Evolutionary conservation across 1,284 basidiomycete genomes (phyloP).

Genomic region (Ceratobasidium papillatum): DNA sequence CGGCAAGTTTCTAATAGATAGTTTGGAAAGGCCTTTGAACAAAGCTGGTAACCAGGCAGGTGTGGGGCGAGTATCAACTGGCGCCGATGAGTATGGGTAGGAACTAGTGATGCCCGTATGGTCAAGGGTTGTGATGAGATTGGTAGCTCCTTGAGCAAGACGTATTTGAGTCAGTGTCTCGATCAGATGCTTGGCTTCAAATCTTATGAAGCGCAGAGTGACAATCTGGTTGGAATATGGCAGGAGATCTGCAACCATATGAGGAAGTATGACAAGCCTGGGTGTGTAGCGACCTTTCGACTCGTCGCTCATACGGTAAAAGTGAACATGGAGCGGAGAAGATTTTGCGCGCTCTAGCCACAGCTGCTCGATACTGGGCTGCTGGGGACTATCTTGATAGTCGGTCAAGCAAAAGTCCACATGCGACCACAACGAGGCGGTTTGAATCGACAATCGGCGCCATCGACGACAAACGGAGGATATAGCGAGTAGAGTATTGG

Average conservation of each 20-base stretch:
- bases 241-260: not conserved
- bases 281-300: not conserved
- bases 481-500: not conserved
- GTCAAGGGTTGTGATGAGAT: too few relatives aligned
- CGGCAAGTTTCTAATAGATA: too few relatives aligned
- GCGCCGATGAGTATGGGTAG: too few relatives aligned
- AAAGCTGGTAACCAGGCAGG: too few relatives aligned
- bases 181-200: not conserved
- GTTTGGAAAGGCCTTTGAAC: too few relatives aligned
- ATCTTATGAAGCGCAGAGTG: not conserved
- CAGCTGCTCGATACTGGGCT: not conserved
- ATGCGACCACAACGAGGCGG: not conserved
- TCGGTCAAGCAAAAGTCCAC: not conserved
- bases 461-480: not conserved
- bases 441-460: not conserved
- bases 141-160: not conserved
- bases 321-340: not conserved
- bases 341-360: not conserved
- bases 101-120: too few relatives aligned
- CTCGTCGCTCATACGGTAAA: not conserved
- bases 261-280: not conserved
- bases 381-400: not conserved
- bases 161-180: not conserved
- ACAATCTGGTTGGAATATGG: not conserved
- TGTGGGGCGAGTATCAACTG: too few relatives aligned